phyloP scores from a whole-genome alignment of 495 filamentous ascomycete species.

The Niebla homalea region DNA sequence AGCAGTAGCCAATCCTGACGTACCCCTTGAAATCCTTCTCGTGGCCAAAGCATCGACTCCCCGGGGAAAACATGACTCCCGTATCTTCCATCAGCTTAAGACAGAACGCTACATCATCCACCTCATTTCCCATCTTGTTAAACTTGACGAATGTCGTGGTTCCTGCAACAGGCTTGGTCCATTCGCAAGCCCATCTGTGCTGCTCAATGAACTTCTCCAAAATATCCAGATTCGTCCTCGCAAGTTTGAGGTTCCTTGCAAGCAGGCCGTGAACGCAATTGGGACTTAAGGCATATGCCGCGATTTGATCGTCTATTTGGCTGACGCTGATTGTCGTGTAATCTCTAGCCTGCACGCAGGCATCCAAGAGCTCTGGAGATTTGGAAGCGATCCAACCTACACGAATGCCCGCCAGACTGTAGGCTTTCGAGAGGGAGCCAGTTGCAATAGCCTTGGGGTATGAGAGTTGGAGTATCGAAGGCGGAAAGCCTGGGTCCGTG shows the following conservation, averaged over 20 bases:
- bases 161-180: constrained; percentile 67
- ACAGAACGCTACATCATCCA: constrained; percentile 64
- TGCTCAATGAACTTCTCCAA: constrained; percentile 55
- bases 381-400: constrained; percentile 74
- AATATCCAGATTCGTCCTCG: constrained; percentile 53
- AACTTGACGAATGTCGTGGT: constrained; percentile 76
- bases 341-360: constrained; percentile 53
- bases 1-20: constrained; percentile 70
- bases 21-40: constrained; percentile 61
- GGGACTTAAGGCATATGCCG: constrained; percentile 54
- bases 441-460: constrained; percentile 61
- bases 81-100: constrained; percentile 51
- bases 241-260: constrained; percentile 55
- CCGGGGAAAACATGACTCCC: constrained; percentile 73
- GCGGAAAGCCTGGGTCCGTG: constrained; percentile 43
- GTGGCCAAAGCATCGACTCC: constrained; percentile 58
- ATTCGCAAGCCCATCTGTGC: constrained; percentile 49
- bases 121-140: constrained; percentile 43
- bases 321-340: constrained; percentile 82
- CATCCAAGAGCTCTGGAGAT: constrained; percentile 46
- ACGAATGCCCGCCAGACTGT: constrained; percentile 69
- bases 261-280: constrained; percentile 55
- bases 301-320: constrained; percentile 69
- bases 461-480: constrained; percentile 55
- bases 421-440: constrained; percentile 77